phyloP scores from a whole-genome alignment of 2,329 filamentous ascomycete species.

The Didymosphaeria variabile region DNA sequence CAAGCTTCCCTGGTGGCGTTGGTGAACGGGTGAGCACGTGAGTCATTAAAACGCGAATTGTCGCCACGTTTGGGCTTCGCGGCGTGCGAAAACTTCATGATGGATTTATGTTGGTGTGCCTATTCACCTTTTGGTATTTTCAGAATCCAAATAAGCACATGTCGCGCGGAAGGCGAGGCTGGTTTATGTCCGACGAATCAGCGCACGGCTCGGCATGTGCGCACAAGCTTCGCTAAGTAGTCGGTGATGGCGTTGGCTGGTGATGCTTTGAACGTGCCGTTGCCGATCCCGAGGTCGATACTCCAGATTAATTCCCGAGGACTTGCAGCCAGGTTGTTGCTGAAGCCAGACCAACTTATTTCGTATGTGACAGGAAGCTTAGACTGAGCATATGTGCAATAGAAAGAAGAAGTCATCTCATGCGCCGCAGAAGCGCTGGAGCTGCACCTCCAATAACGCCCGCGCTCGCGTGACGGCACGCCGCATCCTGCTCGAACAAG shows the following conservation, averaged over 20 bases:
- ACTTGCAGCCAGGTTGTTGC: background rate
- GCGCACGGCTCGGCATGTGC: conserved; percentile 11
- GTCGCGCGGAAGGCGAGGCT: background rate
- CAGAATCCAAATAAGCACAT: too few species aligned
- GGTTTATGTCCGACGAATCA: conserved; percentile 10
- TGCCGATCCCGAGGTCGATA: conserved; percentile 10
- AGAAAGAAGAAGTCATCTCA: background rate
- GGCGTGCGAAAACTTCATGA: background rate
- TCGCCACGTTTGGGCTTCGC: background rate
- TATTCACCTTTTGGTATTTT: background rate
- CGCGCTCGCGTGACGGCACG: background rate
- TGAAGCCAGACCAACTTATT: background rate
- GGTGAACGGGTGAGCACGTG: conserved; percentile 5
- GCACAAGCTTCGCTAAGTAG: conserved; percentile 18
- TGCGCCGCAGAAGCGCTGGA: background rate
- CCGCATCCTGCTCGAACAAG: conserved; percentile 3
- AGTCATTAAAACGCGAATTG: background rate
- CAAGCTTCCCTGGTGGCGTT: conserved; percentile 4
- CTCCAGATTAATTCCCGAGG: conserved; percentile 4
- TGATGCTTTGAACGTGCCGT: conserved; percentile 5
- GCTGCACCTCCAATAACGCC: background rate
- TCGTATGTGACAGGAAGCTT: background rate
- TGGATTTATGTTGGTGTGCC: background rate
- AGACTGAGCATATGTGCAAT: background rate
- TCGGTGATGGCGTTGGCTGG: conserved; percentile 4